Conservation (phyloP, 805 yeast species). For the Brettanomyces anomalus region DNA sequence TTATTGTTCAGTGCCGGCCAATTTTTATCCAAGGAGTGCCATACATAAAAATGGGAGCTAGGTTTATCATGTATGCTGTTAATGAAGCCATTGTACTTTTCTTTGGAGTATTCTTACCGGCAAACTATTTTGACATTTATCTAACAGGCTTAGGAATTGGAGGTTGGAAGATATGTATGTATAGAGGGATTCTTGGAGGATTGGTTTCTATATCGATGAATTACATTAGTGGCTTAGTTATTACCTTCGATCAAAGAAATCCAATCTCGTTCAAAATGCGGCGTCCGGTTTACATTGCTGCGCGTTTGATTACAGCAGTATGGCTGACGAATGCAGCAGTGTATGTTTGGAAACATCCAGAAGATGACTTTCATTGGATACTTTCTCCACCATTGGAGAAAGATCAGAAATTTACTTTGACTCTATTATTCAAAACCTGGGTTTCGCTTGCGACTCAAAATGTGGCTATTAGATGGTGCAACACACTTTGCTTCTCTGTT, state of each 20-base stretch:
- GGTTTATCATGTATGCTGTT: not conserved
- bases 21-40: too few relatives aligned
- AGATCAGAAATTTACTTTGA: not conserved
- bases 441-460: not conserved
- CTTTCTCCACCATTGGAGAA: not conserved
- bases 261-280: not conserved
- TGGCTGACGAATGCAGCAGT: not conserved
- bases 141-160: too few relatives aligned
- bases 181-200: not conserved
- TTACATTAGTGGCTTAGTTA: not conserved
- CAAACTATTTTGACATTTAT: not conserved
- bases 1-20: too few relatives aligned
- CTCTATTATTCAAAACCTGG: not conserved
- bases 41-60: too few relatives aligned
- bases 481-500: not conserved
- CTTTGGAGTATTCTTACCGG: conserved; percentile 1
- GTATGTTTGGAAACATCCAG: not conserved
- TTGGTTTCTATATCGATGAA: conserved; percentile 1
- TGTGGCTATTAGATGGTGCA: not conserved
- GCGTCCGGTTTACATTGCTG: not conserved
- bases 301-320: not conserved
- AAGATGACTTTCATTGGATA: not conserved
- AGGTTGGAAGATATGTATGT: not conserved
- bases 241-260: not conserved
- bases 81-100: not conserved